Base-by-base conservation (phyloP, 176 grass and related monocot species). In the Puccinellia tenuiflora region DNA sequence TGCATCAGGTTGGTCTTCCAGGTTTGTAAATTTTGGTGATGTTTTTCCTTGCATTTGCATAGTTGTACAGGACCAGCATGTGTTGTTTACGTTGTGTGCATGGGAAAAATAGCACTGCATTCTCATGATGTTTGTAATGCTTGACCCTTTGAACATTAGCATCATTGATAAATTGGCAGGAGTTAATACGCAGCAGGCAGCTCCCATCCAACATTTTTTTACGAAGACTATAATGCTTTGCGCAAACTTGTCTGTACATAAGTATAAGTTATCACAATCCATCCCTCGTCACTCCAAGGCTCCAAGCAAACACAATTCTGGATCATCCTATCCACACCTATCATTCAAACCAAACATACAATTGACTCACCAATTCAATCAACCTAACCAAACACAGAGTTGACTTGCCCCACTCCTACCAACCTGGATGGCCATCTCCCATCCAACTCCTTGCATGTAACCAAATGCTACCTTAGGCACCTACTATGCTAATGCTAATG, bases 401-500 rank as follows among this genome's bases (percentile, higher is more conserved):
- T 71, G 39, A 71, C 68, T 67, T 29, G 3, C 39, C 12, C 22
- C 68, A 10, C 26, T 15, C 68, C 22, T 47, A 47, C 68, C 24
- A 47, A 72, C 68, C 68, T 45, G 14, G 14, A 72, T 72, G 24
- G 40, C 21, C 40, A 72, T 46, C 24, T 72, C 40, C 22, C 24
- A 72, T 72, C 68, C 24, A 72, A 29, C 13, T 46, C 18, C 42
- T 29, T 73, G 40, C 69, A 73, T 73, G 24, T 28, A 29, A 46
- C 42, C 42, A 48, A 73, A 73, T 3, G 3, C 24, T 29, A 73
- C 42, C 68, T 29, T 77, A 89, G 35, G 47, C 37, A 80, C 75
- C 20, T 77, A 77, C 9, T 55, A 57, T 26, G 15, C 62, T 56
- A 79, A 80, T 88, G 47, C 81, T 73, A 80, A 38, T 42, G 13